Base-by-base conservation (phyloP, 768 basidiomycete species). In the Chalciporus chontae region DNA sequence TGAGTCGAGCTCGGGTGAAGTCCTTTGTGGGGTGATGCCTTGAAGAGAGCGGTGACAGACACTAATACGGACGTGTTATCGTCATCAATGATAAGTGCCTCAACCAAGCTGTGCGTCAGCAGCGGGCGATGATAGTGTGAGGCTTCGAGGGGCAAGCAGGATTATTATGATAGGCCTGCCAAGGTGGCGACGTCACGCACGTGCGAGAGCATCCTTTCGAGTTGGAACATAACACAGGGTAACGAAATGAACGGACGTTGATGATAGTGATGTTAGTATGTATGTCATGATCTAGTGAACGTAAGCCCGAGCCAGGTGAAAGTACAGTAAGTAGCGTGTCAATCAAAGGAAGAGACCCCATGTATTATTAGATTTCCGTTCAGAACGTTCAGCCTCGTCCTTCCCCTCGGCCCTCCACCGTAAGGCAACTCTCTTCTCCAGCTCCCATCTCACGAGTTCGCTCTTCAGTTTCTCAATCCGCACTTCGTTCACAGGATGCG, bases 381-480 rank as follows among this genome's bases (percentile, higher is more conserved):
- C n/a, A n/a, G n/a, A n/a, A n/a, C n/a, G n/a, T n/a, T n/a, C 56
- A 1, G 27, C 8, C 5, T 48, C 34, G 15, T 36, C 15, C 50
- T 53, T 56, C 8, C 63, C 69, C 43, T 60, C 56, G 1, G 50
- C 48, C 42, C 52, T 63, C 52, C 51, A 54, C 39, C 39, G 56
- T 21, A 52, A 41, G 0, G 60, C 66, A 9, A 66, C 68, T 45
- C 66, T 54, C 53, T 63, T 61, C 48, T 67, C 74, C 37, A 60
- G 39, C 44, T 71, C 69, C 80, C 79, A 81, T 45, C 72, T 62
- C 23, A 62, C 67, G 18, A 81, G 64, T 61, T 81, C 80, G 24
- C 61, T 43, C 48, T 68, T 66, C 10, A 81, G 62, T 23, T 63
- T 71, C 43, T 65, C 59, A 3, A 75, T 58, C 37, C 80, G 68